These are phyloP conservation scores for Hymenoscyphus infarciens DNA, from an alignment of 2,329 filamentous ascomycete genomes.

Conservation along the genomic window DNA sequence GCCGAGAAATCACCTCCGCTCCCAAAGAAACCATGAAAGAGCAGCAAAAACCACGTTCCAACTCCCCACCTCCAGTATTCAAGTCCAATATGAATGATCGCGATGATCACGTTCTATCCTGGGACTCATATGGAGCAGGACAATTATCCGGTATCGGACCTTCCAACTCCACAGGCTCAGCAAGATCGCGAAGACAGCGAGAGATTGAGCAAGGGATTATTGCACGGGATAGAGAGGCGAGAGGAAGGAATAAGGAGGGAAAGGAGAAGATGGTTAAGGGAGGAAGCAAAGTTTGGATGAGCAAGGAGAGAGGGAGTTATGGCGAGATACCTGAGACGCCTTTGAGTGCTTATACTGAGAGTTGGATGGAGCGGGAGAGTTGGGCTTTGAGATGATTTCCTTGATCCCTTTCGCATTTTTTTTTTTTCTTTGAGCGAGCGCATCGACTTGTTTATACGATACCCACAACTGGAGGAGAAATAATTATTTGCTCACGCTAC, in stretches of 20 bases:
- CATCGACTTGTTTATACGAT: background rate
- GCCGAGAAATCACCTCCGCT: background rate
- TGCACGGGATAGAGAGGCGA: background rate
- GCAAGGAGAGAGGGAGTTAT: slow-evolving; percentile 11
- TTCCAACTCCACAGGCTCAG: background rate
- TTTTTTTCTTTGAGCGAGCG: background rate
- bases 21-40: background rate
- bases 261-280: background rate
- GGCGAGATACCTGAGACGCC: slow-evolving; percentile 8
- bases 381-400: slow-evolving; percentile 10
- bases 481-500: background rate
- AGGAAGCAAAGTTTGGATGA: slow-evolving; percentile 5
- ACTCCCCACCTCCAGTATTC: slow-evolving; percentile 4
- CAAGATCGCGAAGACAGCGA: slow-evolving; percentile 7
- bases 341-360: slow-evolving; percentile 8
- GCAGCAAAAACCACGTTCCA: slow-evolving; percentile 3
- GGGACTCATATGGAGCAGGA: slow-evolving; percentile 12
- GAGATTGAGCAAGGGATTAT: slow-evolving; percentile 15
- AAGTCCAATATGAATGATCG: slow-evolving; percentile 14
- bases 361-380: slow-evolving; percentile 12
- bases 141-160: slow-evolving; percentile 14
- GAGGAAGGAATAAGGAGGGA: background rate
- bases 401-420: background rate
- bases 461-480: background rate
- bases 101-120: slow-evolving; percentile 16